These are phyloP conservation scores for Metroxylon sagu DNA, from an alignment of 176 grass and related monocot species.

Conservation along the genomic window DNA sequence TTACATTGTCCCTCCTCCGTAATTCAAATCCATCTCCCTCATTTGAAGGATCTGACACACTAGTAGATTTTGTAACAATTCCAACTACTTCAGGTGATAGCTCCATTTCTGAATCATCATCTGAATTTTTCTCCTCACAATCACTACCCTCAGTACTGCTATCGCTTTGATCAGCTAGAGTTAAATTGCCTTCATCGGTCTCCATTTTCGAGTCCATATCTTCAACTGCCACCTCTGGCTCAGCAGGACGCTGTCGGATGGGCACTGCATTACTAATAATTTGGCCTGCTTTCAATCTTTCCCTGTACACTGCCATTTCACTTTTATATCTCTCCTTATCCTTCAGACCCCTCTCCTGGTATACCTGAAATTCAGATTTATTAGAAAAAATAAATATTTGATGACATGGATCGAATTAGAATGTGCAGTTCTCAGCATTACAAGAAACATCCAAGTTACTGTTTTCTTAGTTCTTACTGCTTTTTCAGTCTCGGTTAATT, in stretches of 20 bases:
- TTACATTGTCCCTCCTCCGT: no score
- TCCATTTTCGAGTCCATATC: constrained; percentile 28
- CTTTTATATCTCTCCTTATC: constrained; percentile 77
- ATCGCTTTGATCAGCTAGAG: constrained; percentile 34
- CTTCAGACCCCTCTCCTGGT: constrained; percentile 68
- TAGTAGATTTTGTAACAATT: constrained; percentile 25
- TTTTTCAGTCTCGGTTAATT: constrained; percentile 64
- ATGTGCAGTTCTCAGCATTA: no score
- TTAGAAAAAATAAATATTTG: no score
- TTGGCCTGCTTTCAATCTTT: constrained; percentile 47
- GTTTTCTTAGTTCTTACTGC: constrained; percentile 44
- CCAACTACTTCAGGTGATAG: constrained; percentile 29
- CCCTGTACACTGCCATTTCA: constrained; percentile 57
- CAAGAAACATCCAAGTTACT: no score
- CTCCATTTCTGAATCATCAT: constrained; percentile 44
- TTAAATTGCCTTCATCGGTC: constrained; percentile 41
- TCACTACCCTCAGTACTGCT: constrained; percentile 31
- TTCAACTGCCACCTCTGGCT: constrained; percentile 42
- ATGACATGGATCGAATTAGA: no score
- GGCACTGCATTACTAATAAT: constrained; percentile 43
- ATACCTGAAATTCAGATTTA: constrained; percentile 46
- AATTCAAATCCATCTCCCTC: background rate
- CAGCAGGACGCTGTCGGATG: constrained; percentile 51
- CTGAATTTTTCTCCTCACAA: constrained; percentile 27
- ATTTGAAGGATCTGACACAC: constrained; percentile 14